Percentiles rank a stretch among this genome's conserved stretches.
These are phyloP conservation scores for Termitomyces sp. DNA, from an alignment of 768 basidiomycete species.

Conservation along the genomic window DNA sequence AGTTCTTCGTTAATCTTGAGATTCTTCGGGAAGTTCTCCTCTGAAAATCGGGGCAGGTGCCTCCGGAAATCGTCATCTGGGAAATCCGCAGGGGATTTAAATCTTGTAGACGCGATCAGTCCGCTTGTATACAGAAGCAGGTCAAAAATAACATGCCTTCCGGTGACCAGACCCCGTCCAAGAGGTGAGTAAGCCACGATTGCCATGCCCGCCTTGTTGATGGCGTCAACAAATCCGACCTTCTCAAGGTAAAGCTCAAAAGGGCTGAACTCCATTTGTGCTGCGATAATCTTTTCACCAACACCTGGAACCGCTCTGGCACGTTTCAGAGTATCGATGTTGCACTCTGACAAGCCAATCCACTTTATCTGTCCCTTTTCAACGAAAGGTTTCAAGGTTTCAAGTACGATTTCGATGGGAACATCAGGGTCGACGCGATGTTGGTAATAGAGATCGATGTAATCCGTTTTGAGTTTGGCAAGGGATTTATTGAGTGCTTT, in stretches of 20 bases:
- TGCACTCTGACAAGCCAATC: conserved; percentile 44
- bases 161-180: conserved; percentile 42
- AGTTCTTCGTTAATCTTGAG: conserved; percentile 28
- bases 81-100: conserved; percentile 6
- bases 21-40: conserved; percentile 37
- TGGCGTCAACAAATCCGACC: conserved; percentile 29
- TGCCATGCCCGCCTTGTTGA: conserved; percentile 35
- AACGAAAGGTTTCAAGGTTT: background rate
- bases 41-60: conserved; percentile 20
- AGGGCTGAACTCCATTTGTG: conserved; percentile 40
- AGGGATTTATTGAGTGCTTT: background rate
- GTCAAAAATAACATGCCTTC: conserved; percentile 18
- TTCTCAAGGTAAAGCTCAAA: conserved; percentile 39
- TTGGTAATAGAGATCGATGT: conserved; percentile 9
- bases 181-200: conserved; percentile 46
- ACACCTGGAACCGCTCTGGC: conserved; percentile 41
- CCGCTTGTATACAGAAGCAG: too few relatives aligned
- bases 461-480: background rate
- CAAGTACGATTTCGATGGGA: conserved; percentile 37
- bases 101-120: background rate
- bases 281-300: conserved; percentile 21
- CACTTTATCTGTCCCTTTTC: conserved; percentile 27
- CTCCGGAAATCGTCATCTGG: background rate
- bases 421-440: conserved; percentile 32
- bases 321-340: conserved; percentile 34